Base-by-base conservation (phyloP, 2,329 filamentous ascomycete genomes). In the Diaporthe vexans region DNA sequence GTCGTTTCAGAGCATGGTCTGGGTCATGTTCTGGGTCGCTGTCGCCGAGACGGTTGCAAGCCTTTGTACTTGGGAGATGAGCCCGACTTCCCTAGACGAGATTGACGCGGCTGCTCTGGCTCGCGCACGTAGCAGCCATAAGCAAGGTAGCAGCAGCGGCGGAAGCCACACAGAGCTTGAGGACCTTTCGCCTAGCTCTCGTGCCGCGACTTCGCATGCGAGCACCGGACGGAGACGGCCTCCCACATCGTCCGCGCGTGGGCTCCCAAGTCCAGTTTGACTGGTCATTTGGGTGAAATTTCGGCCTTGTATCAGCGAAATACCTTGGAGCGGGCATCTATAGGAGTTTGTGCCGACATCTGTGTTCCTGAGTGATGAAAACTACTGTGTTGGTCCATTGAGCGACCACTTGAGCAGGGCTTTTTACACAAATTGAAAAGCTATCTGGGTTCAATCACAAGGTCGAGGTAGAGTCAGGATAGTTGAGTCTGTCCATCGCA, bases 1-100 rank as follows among this genome's bases (percentile, higher is more conserved):
- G 1, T 86, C 87, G 1, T 89, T 89, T 77, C 82, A 82, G 1
- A 81, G 84, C 37, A 84, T 89, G 74, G 84, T 86, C 51, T 84
- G 83, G 71, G 80, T 88, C 61, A 86, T 89, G 84, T 83, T 86
- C 59, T 81, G 84, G 35, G 78, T 86, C 21, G 84, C 85, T 43
- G 83, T 81, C 6, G 80, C 81, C 58, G 87, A 87, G 79, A 80
- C 88, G 9, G 73, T 86, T 35, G 80, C 83, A 13, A 86, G 87
- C 35, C 74, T 86, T 3, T 84, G 86, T 70, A 85, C 85, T 0
- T 82, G 87, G 71, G 85, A 89, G 77, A 81, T 80, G 48, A 79
- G 81, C 6, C 87, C 87, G 0, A 68, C 71, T 3, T 61, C 65
- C 78, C 80, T 37, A 51, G 35, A 69, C 15, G 75, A 78, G 76